phyloP scores from a whole-genome alignment of 2,329 filamentous ascomycete species.

The Chrysoporthe austroafricana region DNA sequence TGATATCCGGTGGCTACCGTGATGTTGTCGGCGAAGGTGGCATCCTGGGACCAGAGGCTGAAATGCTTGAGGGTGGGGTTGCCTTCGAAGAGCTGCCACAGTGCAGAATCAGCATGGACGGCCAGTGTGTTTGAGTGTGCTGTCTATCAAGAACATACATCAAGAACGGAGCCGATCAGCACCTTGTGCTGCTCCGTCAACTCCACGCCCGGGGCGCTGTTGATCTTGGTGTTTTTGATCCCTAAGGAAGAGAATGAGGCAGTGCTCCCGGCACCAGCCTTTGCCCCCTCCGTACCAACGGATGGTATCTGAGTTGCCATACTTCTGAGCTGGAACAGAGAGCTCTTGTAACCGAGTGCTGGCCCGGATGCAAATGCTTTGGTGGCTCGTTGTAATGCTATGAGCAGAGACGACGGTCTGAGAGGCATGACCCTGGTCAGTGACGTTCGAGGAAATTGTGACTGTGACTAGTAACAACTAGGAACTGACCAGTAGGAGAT shows the following conservation, averaged over 20 bases:
- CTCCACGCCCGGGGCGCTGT: conserved; percentile 53
- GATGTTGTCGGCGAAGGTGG: conserved; percentile 61
- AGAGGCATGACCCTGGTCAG: conserved; percentile 21
- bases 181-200: conserved; percentile 56
- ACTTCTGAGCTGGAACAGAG: conserved; percentile 15
- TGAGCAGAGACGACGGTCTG: conserved; percentile 10
- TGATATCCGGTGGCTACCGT: conserved; percentile 60
- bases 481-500: not conserved
- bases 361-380: not conserved
- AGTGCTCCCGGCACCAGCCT: not conserved
- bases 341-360: not conserved
- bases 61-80: conserved; percentile 62
- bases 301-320: conserved; percentile 37
- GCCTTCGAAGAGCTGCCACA: conserved; percentile 58
- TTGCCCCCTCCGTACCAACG: conserved; percentile 20
- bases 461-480: not conserved
- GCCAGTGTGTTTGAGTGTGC: too few species aligned
- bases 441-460: not conserved
- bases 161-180: conserved; percentile 61
- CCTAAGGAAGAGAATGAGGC: conserved; percentile 37
- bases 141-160: conserved; percentile 41
- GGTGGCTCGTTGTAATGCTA: not conserved
- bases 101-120: not conserved
- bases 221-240: conserved; percentile 59
- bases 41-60: conserved; percentile 61